Conservation (phyloP, 345 rosid species). For the Stellera chamaejasme region DNA sequence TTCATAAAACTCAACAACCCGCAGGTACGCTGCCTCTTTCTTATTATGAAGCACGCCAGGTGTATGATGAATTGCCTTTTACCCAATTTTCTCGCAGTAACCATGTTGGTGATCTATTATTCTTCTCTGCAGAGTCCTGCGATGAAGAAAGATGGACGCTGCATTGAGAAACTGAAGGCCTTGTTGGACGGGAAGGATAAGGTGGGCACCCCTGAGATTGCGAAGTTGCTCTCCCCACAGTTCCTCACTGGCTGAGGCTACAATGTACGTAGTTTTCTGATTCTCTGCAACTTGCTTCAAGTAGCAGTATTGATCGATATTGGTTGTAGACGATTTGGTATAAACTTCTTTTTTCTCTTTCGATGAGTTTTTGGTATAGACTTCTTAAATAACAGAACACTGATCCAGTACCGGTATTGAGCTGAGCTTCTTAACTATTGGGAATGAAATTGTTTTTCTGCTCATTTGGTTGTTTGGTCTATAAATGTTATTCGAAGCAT, state of each 20-base stretch:
- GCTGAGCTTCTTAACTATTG: too few species aligned
- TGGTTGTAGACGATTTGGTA: too few species aligned
- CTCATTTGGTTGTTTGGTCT: too few species aligned
- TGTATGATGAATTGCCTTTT: conserved; percentile 6
- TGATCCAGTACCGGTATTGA: too few species aligned
- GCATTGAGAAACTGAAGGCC: conserved; percentile 30
- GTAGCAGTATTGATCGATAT: too few species aligned
- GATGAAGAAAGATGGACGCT: conserved; percentile 24
- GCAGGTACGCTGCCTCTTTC: conserved; percentile 18
- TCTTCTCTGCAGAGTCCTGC: conserved; percentile 31
- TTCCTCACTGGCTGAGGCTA: conserved; percentile 6
- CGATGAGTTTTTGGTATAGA: too few species aligned
- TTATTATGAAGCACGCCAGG: neutral
- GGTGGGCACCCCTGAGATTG: conserved; percentile 31
- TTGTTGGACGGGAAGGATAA: conserved; percentile 33
- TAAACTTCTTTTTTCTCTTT: too few species aligned
- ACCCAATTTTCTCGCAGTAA: neutral
- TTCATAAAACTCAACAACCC: conserved; percentile 45
- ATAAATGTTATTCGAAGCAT: too few species aligned
- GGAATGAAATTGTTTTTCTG: too few species aligned
- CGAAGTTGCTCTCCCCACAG: conserved; percentile 29
- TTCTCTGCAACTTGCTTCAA: too few species aligned
- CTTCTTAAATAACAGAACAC: too few species aligned
- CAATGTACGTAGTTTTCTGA: too few species aligned
- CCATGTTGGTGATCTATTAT: neutral